Evolutionary conservation across 345 rosid genomes (phyloP).

Genomic region (Aquilaria yunnanensis): DNA sequence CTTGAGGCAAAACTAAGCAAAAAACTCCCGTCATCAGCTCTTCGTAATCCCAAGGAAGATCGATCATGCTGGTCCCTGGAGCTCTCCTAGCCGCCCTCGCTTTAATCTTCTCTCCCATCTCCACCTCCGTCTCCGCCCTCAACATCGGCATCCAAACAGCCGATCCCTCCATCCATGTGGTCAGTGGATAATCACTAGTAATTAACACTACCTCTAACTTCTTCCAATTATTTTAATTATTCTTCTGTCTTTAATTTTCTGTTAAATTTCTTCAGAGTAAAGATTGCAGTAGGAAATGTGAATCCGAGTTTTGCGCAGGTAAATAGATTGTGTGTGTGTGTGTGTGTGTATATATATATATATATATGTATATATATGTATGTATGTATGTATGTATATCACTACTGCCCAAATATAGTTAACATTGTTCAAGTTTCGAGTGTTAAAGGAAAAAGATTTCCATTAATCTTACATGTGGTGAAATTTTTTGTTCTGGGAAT

Average conservation of each 20-base stretch:
- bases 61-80: slow-evolving; percentile 13
- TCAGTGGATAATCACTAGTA: slow-evolving; percentile 10
- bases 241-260: background rate
- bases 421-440: too few species aligned
- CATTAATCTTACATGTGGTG: too few species aligned
- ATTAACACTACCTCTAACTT: too few species aligned
- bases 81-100: slow-evolving; percentile 10
- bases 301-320: slow-evolving; percentile 86
- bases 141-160: slow-evolving; percentile 62
- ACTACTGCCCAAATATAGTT: too few species aligned
- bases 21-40: slow-evolving; percentile 1
- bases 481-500: too few species aligned
- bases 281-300: slow-evolving; percentile 82
- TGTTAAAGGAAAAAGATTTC: too few species aligned
- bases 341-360: background rate
- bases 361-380: background rate
- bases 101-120: slow-evolving; percentile 8
- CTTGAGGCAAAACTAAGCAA: slow-evolving; percentile 25
- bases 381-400: background rate
- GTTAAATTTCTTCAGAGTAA: slow-evolving; percentile 35
- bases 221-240: too few species aligned
- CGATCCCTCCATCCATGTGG: slow-evolving; percentile 45
- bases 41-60: slow-evolving; percentile 14
- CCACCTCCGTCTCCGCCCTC: slow-evolving; percentile 38
- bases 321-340: background rate